phyloP scores from a whole-genome alignment of 2,329 filamentous ascomycete species.

The Trematosphaeria pertusa region DNA sequence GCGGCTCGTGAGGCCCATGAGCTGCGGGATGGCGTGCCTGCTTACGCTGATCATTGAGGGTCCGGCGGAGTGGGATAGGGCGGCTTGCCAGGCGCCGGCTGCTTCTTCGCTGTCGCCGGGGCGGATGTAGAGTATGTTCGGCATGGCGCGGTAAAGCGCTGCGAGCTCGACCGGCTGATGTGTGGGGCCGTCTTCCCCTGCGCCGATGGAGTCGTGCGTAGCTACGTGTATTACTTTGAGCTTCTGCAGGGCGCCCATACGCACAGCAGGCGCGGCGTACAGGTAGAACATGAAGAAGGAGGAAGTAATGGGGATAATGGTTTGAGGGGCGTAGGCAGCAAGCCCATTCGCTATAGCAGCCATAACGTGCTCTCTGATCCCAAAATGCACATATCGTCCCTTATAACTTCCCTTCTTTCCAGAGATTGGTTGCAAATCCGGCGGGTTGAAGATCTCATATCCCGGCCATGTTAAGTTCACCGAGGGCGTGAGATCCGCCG shows the following conservation, averaged over 20 bases:
- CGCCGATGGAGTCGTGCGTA: slow-evolving; percentile 65
- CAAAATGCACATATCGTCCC: slow-evolving; percentile 59
- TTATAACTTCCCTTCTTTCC: slow-evolving; percentile 62
- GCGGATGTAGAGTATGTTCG: slow-evolving; percentile 66
- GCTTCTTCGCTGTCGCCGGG: slow-evolving; percentile 66
- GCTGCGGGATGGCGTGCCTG: slow-evolving; percentile 54
- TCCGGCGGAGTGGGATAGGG: slow-evolving; percentile 50
- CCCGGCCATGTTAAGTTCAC: slow-evolving; percentile 58
- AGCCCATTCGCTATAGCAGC: slow-evolving; percentile 59
- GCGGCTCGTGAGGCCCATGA: slow-evolving; percentile 46
- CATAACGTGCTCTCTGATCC: slow-evolving; percentile 48
- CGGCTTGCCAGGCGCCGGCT: slow-evolving; percentile 60
- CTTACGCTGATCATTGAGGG: slow-evolving; percentile 58
- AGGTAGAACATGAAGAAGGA: slow-evolving; percentile 71
- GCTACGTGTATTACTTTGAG: slow-evolving; percentile 66
- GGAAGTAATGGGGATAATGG: slow-evolving; percentile 64
- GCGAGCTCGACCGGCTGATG: slow-evolving; percentile 68
- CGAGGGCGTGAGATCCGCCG: slow-evolving; percentile 61
- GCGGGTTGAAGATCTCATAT: slow-evolving; percentile 58
- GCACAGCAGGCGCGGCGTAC: slow-evolving; percentile 64
- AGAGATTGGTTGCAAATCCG: slow-evolving; percentile 40
- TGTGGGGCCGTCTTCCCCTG: slow-evolving; percentile 66
- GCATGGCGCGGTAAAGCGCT: slow-evolving; percentile 67
- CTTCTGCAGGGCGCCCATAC: slow-evolving; percentile 65
- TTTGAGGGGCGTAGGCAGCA: slow-evolving; percentile 54